A percentile compares a stretch with the other conserved stretches of the same genome.
Conservation (phyloP, 2,329 filamentous ascomycete genomes). For the Fonsecaea pedrosoi region DNA sequence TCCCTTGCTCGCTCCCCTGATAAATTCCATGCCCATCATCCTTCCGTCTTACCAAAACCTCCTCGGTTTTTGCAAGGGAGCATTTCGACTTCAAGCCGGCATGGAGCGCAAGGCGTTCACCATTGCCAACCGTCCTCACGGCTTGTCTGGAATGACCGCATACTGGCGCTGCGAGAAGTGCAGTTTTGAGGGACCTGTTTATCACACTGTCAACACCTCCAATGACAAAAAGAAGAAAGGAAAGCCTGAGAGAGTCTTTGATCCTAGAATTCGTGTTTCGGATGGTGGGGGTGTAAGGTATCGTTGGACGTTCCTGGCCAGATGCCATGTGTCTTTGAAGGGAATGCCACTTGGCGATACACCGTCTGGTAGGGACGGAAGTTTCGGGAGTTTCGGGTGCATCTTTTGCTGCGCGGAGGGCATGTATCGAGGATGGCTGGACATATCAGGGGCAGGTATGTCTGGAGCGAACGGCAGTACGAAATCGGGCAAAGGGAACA, state of each 20-base stretch:
- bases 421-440: constrained; percentile 39
- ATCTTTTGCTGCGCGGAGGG: constrained; percentile 55
- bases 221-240: constrained; percentile 35
- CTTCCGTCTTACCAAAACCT: constrained; percentile 47
- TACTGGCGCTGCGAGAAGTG: constrained; percentile 53
- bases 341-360: constrained; percentile 36
- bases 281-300: constrained; percentile 49
- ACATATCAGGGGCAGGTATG: background rate
- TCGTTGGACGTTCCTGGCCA: constrained; percentile 57
- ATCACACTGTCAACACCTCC: constrained; percentile 28
- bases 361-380: constrained; percentile 32
- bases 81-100: constrained; percentile 37
- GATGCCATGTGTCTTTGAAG: constrained; percentile 52
- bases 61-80: constrained; percentile 51
- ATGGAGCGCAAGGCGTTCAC: constrained; percentile 37
- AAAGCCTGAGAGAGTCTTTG: constrained; percentile 41
- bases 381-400: constrained; percentile 50
- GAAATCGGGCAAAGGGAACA: constrained; percentile 19
- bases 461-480: constrained; percentile 20
- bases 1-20: constrained; percentile 9
- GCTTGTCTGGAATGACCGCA: constrained; percentile 30
- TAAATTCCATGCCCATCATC: constrained; percentile 21
- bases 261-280: constrained; percentile 40
- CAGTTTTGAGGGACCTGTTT: constrained; percentile 50
- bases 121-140: constrained; percentile 33